Evolutionary conservation across 2,329 filamentous ascomycete genomes (phyloP).

Genomic region (Arthrinium puccinioides): DNA sequence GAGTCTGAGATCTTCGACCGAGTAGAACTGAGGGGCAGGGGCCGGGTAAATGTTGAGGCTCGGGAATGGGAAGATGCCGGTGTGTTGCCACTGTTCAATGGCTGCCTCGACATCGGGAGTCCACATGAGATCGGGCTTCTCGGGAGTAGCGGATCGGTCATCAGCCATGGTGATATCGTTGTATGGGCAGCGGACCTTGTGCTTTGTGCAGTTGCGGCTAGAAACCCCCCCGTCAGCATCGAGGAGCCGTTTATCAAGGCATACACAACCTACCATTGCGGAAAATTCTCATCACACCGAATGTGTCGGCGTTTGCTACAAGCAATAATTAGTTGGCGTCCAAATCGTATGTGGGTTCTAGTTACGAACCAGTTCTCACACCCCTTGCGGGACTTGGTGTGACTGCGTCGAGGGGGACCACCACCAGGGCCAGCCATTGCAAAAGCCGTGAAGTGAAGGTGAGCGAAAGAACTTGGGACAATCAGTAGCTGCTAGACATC

Average conservation of each 20-base stretch:
- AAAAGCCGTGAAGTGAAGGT: conserved; percentile 20
- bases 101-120: conserved; percentile 76
- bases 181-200: conserved; percentile 97
- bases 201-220: conserved; percentile 97
- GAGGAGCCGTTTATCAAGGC: neutral
- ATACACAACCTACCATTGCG: conserved; percentile 71
- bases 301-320: conserved; percentile 84
- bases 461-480: conserved; percentile 27
- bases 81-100: conserved; percentile 76
- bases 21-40: conserved; percentile 65
- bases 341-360: too few relatives aligned
- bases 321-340: conserved; percentile 9
- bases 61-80: conserved; percentile 78
- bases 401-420: conserved; percentile 80
- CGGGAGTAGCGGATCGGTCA: conserved; percentile 51
- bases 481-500: conserved; percentile 5
- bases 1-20: conserved; percentile 72
- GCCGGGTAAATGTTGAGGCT: conserved; percentile 70
- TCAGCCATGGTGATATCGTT: conserved; percentile 75
- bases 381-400: conserved; percentile 97
- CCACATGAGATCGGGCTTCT: conserved; percentile 70
- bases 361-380: conserved; percentile 78
- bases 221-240: neutral
- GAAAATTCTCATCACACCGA: conserved; percentile 93
- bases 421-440: conserved; percentile 90